These are phyloP conservation scores for Blastomyces gilchristii DNA, from an alignment of 2,329 filamentous ascomycete species.

Conservation along the genomic window DNA sequence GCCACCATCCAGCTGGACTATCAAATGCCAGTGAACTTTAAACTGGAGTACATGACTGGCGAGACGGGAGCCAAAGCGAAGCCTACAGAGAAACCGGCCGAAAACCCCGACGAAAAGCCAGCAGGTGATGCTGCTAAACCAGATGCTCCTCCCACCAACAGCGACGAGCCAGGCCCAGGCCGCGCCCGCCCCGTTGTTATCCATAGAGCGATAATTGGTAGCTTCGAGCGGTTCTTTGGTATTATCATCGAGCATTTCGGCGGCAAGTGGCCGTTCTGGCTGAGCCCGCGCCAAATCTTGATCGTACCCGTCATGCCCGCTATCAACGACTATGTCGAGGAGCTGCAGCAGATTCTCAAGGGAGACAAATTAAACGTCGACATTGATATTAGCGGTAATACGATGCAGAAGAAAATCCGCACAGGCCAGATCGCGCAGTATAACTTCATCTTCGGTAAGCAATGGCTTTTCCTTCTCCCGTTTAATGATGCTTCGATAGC, in stretches of 20 bases:
- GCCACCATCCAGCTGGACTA: slow-evolving; percentile 94
- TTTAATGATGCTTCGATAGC: not conserved
- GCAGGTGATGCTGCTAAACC: slow-evolving; percentile 38
- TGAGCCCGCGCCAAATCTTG: slow-evolving; percentile 42
- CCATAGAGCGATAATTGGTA: slow-evolving; percentile 42
- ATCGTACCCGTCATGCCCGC: slow-evolving; percentile 43
- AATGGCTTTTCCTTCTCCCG: not conserved
- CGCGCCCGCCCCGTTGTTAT: slow-evolving; percentile 43
- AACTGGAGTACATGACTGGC: slow-evolving; percentile 72
- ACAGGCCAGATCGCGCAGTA: slow-evolving; percentile 40
- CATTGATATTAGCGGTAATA: slow-evolving; percentile 41
- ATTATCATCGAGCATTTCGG: slow-evolving; percentile 43
- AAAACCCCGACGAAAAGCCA: slow-evolving; percentile 25
- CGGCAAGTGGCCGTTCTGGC: slow-evolving; percentile 45
- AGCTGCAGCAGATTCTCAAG: slow-evolving; percentile 37
- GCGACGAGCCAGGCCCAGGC: slow-evolving; percentile 29
- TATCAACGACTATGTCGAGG: slow-evolving; percentile 40
- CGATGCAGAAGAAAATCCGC: slow-evolving; percentile 44
- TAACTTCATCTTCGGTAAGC: slow-evolving; percentile 43
- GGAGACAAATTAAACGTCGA: slow-evolving; percentile 40
- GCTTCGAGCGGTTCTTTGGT: slow-evolving; percentile 43
- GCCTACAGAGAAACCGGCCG: slow-evolving; percentile 31
- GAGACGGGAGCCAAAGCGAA: slow-evolving; percentile 44
- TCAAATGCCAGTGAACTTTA: slow-evolving; percentile 75
- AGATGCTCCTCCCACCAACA: slow-evolving; percentile 20